Evolutionary conservation across 192 early-diverging fungal genomes (phyloP).

Genomic region (Entomortierella beljakovae): DNA sequence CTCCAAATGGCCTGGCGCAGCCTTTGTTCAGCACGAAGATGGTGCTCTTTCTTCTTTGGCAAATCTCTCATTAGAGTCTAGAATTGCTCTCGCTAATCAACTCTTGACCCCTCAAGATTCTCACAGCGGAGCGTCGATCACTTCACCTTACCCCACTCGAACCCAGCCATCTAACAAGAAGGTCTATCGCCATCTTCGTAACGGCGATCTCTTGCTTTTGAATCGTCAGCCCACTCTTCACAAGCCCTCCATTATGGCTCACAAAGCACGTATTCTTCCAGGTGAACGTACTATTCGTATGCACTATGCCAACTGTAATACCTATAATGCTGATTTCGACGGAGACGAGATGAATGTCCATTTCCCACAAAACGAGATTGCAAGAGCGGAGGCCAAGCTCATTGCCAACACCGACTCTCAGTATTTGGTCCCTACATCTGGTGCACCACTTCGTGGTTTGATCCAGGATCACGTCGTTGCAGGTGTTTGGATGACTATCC

Average conservation of each 20-base stretch:
- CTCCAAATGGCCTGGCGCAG: conserved; percentile 95
- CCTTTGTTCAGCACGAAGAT: conserved; percentile 95
- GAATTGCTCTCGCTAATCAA: conserved; percentile 96
- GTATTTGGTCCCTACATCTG: conserved; percentile 97
- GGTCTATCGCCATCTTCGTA: conserved; percentile 94
- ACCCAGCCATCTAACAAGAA: conserved; percentile 91
- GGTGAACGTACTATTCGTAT: conserved; percentile 99
- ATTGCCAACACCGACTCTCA: conserved; percentile 96
- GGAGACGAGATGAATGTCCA: conserved; percentile 99
- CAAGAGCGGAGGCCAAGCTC: conserved; percentile 93
- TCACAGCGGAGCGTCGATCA: conserved; percentile 51
- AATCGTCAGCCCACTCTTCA: conserved; percentile 99
- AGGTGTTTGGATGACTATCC: conserved; percentile 93
- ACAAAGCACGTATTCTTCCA: conserved; percentile 93
- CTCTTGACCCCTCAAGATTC: conserved; percentile 81
- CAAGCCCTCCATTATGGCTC: conserved; percentile 99
- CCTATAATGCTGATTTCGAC: conserved; percentile 99
- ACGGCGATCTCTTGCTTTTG: conserved; percentile 96
- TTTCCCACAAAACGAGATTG: conserved; percentile 98
- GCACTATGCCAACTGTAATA: conserved; percentile 97
- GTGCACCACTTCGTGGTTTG: conserved; percentile 96
- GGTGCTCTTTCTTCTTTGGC: conserved; percentile 87
- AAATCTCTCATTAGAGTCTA: conserved; percentile 83
- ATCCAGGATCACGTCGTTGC: conserved; percentile 99
- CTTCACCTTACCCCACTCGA: conserved; percentile 68